Conservation (phyloP, 1,284 basidiomycete genomes). For the Cystobasidium sp. region DNA sequence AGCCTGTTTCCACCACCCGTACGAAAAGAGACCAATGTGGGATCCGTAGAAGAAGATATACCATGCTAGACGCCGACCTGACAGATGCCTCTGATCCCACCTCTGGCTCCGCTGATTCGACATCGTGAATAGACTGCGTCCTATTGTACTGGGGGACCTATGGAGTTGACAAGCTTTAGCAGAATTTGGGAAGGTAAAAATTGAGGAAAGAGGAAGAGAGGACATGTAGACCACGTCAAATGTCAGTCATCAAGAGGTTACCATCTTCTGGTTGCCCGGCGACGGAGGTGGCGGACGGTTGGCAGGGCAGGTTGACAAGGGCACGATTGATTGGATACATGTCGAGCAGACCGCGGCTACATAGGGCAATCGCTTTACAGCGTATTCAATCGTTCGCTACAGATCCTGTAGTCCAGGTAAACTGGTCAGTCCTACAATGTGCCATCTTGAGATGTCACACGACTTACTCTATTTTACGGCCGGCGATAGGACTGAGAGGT, state of each 20-base stretch:
- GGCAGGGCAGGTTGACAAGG: no score
- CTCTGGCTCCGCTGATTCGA: not conserved
- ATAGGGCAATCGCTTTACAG: not conserved
- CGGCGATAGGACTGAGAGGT: not conserved
- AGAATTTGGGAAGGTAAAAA: no score
- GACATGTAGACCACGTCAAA: no score
- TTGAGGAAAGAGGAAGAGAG: no score
- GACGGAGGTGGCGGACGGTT: no score
- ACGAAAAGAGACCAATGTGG: conserved; percentile 47
- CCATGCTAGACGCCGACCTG: conserved; percentile 47
- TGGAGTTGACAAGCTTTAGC: no score
- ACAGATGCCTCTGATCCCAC: conserved; percentile 44
- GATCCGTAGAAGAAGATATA: conserved; percentile 52
- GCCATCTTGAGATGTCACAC: not conserved
- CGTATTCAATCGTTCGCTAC: not conserved
- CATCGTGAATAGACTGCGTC: not conserved
- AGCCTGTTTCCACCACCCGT: conserved; percentile 51
- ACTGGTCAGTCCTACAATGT: no score
- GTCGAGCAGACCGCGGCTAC: not conserved
- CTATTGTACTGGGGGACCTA: not conserved
- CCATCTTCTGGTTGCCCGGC: no score
- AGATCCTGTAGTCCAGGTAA: no score
- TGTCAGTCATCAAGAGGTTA: no score
- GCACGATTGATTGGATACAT: not conserved
- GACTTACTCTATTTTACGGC: not conserved